Evolutionary conservation across 1,284 basidiomycete species (phyloP), one percentile per base, ranked within the genome.

Genomic region (Trichosporon asahii): DNA sequence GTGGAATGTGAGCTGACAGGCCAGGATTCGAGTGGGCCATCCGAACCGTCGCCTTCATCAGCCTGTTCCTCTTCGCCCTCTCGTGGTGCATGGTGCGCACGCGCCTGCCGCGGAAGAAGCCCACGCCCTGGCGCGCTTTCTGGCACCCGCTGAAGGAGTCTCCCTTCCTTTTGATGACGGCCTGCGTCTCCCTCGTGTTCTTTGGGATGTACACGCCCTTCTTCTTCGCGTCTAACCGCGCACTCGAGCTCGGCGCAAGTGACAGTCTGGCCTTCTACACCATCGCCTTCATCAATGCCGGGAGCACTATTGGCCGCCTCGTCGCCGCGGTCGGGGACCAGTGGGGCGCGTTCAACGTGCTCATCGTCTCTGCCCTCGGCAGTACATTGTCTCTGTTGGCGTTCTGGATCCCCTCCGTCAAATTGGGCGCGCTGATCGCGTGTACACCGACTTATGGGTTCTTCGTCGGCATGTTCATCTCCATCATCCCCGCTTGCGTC

Each of bases 371-470:
- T 74, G 71, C 23, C 9, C 61, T 64, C 57, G 70, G 11, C 27
- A 72, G 1, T 70, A 72, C n/a, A 49, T 73, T 44, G 25, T 75
- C 11, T 27, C 44, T 31, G 49, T 76, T 77, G 57, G 68, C 76
- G 3, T 68, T 77, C 27, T 78, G 77, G 67, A 70, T 68, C 67
- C 75, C 77, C 2, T 74, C 74, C 1, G 27, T 40, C 21, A 72
- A 70, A 1, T 14, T 69, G 31, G 55, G 74, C 63, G 71, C 80
- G 65, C 29, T 81, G 3, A 78, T 84, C 37, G 74, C 70, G 23
- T 80, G 79, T 40, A 70, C 77, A 0, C 71, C 81, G 27, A 46
- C 82, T 12, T 83, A 77, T 67, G 82, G 83, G 3, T 78, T 83
- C 70, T 76, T 76, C 66, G 71, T 70, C 3, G 78, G 70, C 12